A percentile compares a stretch with the other conserved stretches of the same genome.
These are phyloP conservation scores for Yarrowia porcina DNA, from an alignment of 805 yeast species.

Conservation along the genomic window DNA sequence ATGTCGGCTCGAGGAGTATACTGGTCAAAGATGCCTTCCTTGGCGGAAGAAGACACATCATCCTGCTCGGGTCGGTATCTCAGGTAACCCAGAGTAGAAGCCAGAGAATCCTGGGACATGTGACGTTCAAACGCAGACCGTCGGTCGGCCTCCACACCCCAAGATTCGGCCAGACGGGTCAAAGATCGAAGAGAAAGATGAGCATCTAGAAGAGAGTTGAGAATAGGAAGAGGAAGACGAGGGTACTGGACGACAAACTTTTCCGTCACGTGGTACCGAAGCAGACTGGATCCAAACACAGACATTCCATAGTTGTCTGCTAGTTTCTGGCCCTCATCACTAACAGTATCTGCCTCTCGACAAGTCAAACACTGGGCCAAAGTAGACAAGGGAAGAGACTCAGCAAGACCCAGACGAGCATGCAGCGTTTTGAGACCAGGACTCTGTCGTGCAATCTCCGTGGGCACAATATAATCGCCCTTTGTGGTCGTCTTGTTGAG, in stretches of 20 bases:
- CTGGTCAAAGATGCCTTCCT: slow-evolving; percentile 39
- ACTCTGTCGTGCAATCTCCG: slow-evolving; percentile 53
- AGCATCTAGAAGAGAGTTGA: slow-evolving; percentile 71
- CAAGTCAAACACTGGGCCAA: slow-evolving; percentile 81
- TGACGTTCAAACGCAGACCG: slow-evolving; percentile 61
- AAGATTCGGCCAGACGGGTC: slow-evolving; percentile 60
- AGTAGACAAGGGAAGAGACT: slow-evolving; percentile 55
- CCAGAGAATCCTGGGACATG: slow-evolving; percentile 64
- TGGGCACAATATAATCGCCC: slow-evolving; percentile 38
- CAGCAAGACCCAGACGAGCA: slow-evolving; percentile 65
- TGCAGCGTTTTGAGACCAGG: slow-evolving; percentile 79
- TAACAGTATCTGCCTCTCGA: slow-evolving; percentile 38
- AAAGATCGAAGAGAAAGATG: slow-evolving; percentile 67
- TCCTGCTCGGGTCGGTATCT: slow-evolving; percentile 33
- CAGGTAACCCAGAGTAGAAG: slow-evolving; percentile 57
- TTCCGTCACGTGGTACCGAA: slow-evolving; percentile 74
- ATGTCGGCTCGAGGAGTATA: slow-evolving; percentile 31
- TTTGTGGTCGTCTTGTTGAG: too few species aligned
- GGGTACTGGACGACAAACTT: slow-evolving; percentile 75
- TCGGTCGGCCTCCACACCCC: slow-evolving; percentile 87
- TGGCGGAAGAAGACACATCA: slow-evolving; percentile 1
- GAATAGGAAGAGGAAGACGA: slow-evolving; percentile 77
- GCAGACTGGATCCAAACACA: slow-evolving; percentile 74
- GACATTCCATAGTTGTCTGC: slow-evolving; percentile 77
- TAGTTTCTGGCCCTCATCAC: slow-evolving; percentile 44